Percentiles rank a stretch among this genome's conserved stretches.
phyloP scores from a whole-genome alignment of 2,329 filamentous ascomycete species.

The Orbilia oligospora region DNA sequence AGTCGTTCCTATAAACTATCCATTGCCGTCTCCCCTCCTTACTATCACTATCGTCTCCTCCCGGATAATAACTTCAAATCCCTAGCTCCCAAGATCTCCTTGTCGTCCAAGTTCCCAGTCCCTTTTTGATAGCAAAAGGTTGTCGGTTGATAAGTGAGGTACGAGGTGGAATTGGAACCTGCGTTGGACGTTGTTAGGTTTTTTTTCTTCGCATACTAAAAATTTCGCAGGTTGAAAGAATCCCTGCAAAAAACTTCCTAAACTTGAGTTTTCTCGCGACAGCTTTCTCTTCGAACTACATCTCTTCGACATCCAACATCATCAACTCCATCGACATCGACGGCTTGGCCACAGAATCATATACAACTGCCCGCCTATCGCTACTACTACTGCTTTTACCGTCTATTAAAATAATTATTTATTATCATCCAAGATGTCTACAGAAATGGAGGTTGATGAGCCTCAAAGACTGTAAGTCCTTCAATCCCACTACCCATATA shows the following conservation, averaged over 20 bases:
- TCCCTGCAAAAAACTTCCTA: constrained; percentile 33
- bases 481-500: not conserved
- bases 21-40: constrained; percentile 12
- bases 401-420: not conserved
- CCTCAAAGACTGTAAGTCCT: constrained; percentile 48
- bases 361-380: too few species aligned
- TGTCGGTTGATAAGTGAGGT: not conserved
- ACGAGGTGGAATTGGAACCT: constrained; percentile 19
- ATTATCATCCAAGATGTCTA: constrained; percentile 27
- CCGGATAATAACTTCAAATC: not conserved
- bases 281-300: not conserved
- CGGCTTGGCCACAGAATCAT: not conserved
- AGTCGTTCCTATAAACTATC: not conserved
- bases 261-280: constrained; percentile 1
- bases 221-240: constrained; percentile 23
- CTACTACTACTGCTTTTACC: too few species aligned
- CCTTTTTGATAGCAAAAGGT: not conserved
- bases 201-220: constrained; percentile 13
- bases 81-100: too few species aligned
- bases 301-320: not conserved
- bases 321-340: constrained; percentile 20
- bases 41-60: not conserved
- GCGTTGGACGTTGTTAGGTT: constrained; percentile 47
- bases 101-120: not conserved
- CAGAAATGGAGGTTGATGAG: constrained; percentile 58